phyloP scores from a whole-genome alignment of 768 basidiomycete genomes.

The Amanita inopinata region DNA sequence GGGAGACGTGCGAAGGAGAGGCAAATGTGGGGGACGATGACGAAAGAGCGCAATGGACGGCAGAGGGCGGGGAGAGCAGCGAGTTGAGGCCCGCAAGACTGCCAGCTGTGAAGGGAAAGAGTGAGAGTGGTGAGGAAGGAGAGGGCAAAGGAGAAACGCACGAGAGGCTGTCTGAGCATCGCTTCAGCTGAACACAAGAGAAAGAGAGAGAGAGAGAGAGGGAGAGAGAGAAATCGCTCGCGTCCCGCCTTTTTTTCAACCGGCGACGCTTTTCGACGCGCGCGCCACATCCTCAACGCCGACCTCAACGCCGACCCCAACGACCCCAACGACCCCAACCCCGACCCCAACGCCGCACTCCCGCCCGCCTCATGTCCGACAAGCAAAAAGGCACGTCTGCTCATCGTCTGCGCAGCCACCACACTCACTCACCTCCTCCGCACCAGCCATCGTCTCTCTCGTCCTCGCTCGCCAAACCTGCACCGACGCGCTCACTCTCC shows the following conservation, averaged over 20 bases:
- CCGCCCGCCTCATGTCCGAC: conserved; percentile 23
- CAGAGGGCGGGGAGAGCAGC: conserved; percentile 7
- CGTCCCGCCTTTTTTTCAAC: neutral
- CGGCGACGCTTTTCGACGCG: too few species aligned
- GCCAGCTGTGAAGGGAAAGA: conserved; percentile 25
- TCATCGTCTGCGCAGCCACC: too few species aligned
- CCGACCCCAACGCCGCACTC: neutral
- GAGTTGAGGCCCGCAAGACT: conserved; percentile 24
- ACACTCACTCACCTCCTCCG: neutral
- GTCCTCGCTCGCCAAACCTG: conserved; percentile 27
- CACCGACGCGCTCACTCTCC: conserved; percentile 10
- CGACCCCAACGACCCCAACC: conserved; percentile 4
- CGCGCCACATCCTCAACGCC: too few species aligned
- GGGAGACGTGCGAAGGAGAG: neutral
- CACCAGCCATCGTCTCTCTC: conserved; percentile 18
- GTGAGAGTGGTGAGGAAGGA: conserved; percentile 10
- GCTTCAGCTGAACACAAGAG: too few species aligned
- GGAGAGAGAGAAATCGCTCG: neutral
- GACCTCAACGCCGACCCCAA: too few species aligned
- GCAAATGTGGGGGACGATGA: conserved; percentile 4
- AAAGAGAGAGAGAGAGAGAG: too few species aligned
- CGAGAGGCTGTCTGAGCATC: too few species aligned
- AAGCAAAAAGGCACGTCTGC: conserved; percentile 31
- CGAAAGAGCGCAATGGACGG: conserved; percentile 1
- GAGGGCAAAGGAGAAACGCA: too few species aligned